These are phyloP conservation scores for Erodium chrysanthum DNA, from an alignment of 441 rosid genomes.

Conservation along the genomic window DNA sequence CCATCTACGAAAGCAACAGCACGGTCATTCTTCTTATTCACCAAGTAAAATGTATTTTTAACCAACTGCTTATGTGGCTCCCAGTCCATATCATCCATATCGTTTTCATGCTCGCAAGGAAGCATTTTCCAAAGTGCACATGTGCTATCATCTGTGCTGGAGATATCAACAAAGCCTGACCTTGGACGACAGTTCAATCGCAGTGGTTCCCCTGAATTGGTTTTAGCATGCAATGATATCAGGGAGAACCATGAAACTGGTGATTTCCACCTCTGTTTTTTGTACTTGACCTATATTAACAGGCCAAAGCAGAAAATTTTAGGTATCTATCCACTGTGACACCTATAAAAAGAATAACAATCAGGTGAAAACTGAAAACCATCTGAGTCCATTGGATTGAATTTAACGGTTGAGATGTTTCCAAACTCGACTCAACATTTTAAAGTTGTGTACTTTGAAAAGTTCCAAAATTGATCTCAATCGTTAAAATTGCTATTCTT, in stretches of 20 bases:
- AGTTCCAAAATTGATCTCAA: too few species aligned
- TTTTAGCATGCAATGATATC: conserved; percentile 69
- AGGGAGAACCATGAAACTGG: conserved; percentile 76
- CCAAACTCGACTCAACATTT: too few species aligned
- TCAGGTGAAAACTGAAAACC: too few species aligned
- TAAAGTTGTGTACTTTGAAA: too few species aligned
- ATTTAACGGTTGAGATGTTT: too few species aligned
- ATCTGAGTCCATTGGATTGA: too few species aligned
- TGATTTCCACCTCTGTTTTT: conserved; percentile 58
- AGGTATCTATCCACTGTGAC: conserved; percentile 8
- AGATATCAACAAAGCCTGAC: conserved; percentile 64
- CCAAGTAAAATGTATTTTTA: conserved; percentile 58
- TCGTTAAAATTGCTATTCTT: too few species aligned
- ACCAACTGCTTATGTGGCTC: conserved; percentile 53
- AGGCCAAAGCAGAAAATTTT: conserved; percentile 17
- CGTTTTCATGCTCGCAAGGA: conserved; percentile 44
- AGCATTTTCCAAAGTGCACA: conserved; percentile 58
- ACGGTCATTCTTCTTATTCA: conserved; percentile 71
- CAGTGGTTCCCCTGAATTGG: conserved; percentile 58
- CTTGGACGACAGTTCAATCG: conserved; percentile 53
- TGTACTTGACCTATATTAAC: conserved; percentile 70
- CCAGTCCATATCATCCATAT: conserved; percentile 49
- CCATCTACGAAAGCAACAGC: conserved; percentile 74
- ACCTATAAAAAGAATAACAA: conserved; percentile 1
- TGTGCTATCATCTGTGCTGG: conserved; percentile 45